Evolutionary conservation across 2,329 filamentous ascomycete species (phyloP), one percentile per base, ranked within the genome.

Genomic region (Tolypocladium amazonense): DNA sequence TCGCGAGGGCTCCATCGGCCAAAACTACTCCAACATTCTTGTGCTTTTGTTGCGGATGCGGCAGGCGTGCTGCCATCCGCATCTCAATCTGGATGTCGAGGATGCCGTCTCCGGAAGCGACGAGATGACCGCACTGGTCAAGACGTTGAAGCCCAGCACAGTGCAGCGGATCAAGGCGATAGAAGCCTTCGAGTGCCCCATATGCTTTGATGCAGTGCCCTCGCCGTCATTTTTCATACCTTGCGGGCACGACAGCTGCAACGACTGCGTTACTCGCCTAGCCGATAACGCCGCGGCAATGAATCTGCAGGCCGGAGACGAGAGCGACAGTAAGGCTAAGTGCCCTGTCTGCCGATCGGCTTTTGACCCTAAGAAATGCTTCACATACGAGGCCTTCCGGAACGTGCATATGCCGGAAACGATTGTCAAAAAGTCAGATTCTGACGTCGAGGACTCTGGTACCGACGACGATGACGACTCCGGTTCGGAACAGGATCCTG

Each of bases 31-130:
- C 9, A 88, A 88, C 64, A 87, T 96, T 52, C 77, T 97, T 27
- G 88, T 95, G 11, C 78, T 96, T 23, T 79, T 96, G 8, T 82
- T 96, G 11, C 87, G 92, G 27, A 81, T 96, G 65, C 86, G 92
- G 8, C 92, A 96, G 72, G 85, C 90, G 65, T 81, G 77, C 66
- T 74, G 76, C 64, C 65, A 72, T 53, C 66, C 69, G 6, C 66
- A 67, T 59, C 63, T 72, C 11, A 71, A 69, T 56, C 59, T 70
- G 1, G 70, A 71, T 61, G 69, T 73, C 66, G 64, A 75, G 69
- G 66, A 77, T 67, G 63, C 69, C 50, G 57, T 62, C 9, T 75
- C 74, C 66, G 59, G 35, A 50, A 67, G 66, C 41, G 70, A 72
- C 7, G 78, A 86, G 35, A 81, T 90, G 69, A 68, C 84, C 18